Evolutionary conservation across 139 green algal species (phyloP), one percentile per base, ranked within the genome.

Genomic region (Desmodesmus armatus): DNA sequence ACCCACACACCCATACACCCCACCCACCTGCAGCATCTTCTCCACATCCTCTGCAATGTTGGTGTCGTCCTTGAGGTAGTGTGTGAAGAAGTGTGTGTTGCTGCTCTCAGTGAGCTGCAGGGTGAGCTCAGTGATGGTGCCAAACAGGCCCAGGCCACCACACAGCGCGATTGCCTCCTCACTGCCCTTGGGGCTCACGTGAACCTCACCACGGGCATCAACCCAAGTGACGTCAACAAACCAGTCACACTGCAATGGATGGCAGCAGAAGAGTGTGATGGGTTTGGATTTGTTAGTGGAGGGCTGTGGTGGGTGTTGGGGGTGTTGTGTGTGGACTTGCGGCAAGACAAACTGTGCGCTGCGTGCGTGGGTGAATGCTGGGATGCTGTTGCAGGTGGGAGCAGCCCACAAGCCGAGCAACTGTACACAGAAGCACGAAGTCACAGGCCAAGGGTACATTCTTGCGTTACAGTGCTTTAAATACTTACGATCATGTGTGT

Each of bases 41-140:
- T 82, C 75, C 3, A 82, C 33, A 51, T 82, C 75, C 31, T 82
- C 49, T 21, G 60, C 31, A 49, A 82, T 6, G 53, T 82, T 82
- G 53, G 51, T 31, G 35, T 82, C 75, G 9, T 69, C 33, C 3
- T 53, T 41, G 3, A 82, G 51, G 31, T 82, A 82, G 3, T 15
- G 29, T 21, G 75, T 82, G 75, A 82, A 69, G 75, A 82, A 55
- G 29, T 82, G 31, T 5, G 75, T 82, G 29, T 82, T 44, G 31
- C 40, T 82, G 2, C 51, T 53, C 53, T 53, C 37, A 35, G 75
- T 82, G 29, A 82, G 53, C 75, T 82, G 75, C 40, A 82, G 21
- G 27, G 51, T 82, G 31, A 82, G 23, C 53, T 82, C 75, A 21
- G 75, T 82, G 19, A 82, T 21, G 35, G 60, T 82, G 27, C 75